phyloP scores from a whole-genome alignment of 1,284 basidiomycete species.

The Gomphus sp. region DNA sequence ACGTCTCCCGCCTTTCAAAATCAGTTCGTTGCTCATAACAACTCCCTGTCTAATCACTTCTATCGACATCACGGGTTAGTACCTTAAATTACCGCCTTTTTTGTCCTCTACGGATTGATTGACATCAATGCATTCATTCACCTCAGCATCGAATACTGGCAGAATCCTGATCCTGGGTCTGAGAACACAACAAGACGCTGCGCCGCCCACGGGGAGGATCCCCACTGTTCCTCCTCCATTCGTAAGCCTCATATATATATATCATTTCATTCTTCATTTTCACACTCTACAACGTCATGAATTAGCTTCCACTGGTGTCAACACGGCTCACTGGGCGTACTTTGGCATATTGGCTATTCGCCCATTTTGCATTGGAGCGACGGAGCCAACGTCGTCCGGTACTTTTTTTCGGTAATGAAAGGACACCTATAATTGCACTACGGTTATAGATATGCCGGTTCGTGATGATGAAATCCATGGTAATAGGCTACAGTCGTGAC shows the following conservation, averaged over 20 bases:
- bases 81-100: not conserved
- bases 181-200: slow-evolving; percentile 27
- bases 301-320: slow-evolving; percentile 29
- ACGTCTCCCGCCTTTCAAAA: not conserved
- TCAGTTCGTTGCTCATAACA: not conserved
- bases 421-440: too few relatives aligned
- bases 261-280: not conserved
- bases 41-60: not conserved
- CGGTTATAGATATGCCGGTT: too few relatives aligned
- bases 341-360: slow-evolving; percentile 19
- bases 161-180: slow-evolving; percentile 16
- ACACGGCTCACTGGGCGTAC: slow-evolving; percentile 30
- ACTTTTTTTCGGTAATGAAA: too few relatives aligned
- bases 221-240: slow-evolving; percentile 31
- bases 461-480: too few relatives aligned
- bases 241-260: slow-evolving; percentile 1
- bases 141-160: slow-evolving; percentile 3
- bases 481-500: too few relatives aligned
- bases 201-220: slow-evolving; percentile 25
- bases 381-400: not conserved
- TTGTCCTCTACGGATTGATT: not conserved
- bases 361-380: not conserved
- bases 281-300: not conserved
- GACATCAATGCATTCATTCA: not conserved
- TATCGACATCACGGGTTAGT: slow-evolving; percentile 24